These are phyloP conservation scores for Colletotrichum lentis DNA, from an alignment of 2,329 filamentous ascomycete genomes.

Conservation along the genomic window DNA sequence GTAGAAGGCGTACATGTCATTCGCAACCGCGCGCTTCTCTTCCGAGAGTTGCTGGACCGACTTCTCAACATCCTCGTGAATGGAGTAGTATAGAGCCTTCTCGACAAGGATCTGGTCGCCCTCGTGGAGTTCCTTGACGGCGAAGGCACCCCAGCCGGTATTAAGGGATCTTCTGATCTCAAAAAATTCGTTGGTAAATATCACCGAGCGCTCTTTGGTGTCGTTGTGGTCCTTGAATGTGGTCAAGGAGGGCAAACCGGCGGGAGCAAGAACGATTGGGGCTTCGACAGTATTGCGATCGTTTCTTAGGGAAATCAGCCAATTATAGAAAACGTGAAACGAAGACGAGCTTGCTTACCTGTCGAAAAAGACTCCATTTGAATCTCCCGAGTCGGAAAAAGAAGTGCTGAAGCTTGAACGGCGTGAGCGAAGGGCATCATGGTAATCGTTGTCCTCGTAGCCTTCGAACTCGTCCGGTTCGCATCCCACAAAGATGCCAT, in stretches of 20 bases:
- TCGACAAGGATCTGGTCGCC: conserved; percentile 57
- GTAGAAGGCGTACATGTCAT: conserved; percentile 50
- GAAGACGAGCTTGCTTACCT: neutral
- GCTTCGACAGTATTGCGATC: rapidly evolving
- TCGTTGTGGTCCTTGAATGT: neutral
- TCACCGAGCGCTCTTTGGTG: neutral
- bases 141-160: conserved; percentile 59
- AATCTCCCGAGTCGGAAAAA: neutral
- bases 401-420: neutral
- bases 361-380: neutral
- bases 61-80: neutral
- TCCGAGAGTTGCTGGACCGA: conserved; percentile 42
- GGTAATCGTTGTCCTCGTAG: neutral
- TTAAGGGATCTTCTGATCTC: conserved; percentile 51
- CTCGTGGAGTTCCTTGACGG: conserved; percentile 48
- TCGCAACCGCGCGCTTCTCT: conserved; percentile 46
- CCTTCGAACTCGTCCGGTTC: conserved; percentile 5
- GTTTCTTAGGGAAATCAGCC: neutral
- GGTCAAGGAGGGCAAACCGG: neutral
- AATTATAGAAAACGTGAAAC: too few relatives aligned
- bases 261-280: neutral
- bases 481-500: neutral
- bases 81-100: conserved; percentile 51
- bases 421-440: too few relatives aligned
- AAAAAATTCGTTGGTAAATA: conserved; percentile 54